Percentiles rank a stretch among this genome's conserved stretches.
phyloP scores from a whole-genome alignment of 768 basidiomycete genomes.

The Pisolithus marmoratus region DNA sequence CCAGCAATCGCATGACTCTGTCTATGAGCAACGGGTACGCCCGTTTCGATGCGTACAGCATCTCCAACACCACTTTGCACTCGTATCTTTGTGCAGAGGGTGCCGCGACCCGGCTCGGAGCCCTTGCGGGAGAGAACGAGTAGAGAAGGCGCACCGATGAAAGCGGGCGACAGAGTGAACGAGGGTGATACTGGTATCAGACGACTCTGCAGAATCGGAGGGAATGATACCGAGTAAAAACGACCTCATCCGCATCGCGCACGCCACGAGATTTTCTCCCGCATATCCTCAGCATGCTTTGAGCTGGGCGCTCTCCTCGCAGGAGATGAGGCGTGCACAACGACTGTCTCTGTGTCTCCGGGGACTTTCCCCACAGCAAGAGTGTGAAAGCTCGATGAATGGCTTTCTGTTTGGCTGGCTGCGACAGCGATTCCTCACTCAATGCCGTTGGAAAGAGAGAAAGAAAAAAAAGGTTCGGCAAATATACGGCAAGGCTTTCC shows the following conservation, averaged over 20 bases:
- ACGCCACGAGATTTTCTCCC: slow-evolving; percentile 24
- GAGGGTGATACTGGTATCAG: slow-evolving; percentile 31
- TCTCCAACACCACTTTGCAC: slow-evolving; percentile 47
- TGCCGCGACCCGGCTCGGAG: slow-evolving; percentile 28
- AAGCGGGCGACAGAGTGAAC: slow-evolving; percentile 53
- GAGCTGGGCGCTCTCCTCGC: slow-evolving; percentile 69
- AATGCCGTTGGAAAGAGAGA: slow-evolving; percentile 34
- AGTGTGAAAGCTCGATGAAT: slow-evolving; percentile 31
- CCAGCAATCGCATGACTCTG: slow-evolving; percentile 83
- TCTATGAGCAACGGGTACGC: slow-evolving; percentile 72
- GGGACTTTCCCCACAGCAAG: slow-evolving; percentile 91
- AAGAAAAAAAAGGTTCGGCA: slow-evolving; percentile 1
- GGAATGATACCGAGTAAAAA: slow-evolving; percentile 26
- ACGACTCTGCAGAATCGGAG: slow-evolving; percentile 3
- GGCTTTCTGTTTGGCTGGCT: slow-evolving; percentile 67
- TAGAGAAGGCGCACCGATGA: slow-evolving; percentile 18
- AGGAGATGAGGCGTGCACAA: slow-evolving; percentile 38
- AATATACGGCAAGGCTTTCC: slow-evolving; percentile 3
- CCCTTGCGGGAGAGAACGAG: slow-evolving; percentile 17
- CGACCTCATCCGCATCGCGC: slow-evolving; percentile 45
- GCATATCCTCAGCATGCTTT: slow-evolving; percentile 56
- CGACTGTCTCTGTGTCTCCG: slow-evolving; percentile 68
- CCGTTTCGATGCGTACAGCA: slow-evolving; percentile 27
- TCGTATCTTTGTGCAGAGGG: slow-evolving; percentile 65
- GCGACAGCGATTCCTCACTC: slow-evolving; percentile 82